Conservation (phyloP, 106 monocot species). For the Dendrobium huoshanense region DNA sequence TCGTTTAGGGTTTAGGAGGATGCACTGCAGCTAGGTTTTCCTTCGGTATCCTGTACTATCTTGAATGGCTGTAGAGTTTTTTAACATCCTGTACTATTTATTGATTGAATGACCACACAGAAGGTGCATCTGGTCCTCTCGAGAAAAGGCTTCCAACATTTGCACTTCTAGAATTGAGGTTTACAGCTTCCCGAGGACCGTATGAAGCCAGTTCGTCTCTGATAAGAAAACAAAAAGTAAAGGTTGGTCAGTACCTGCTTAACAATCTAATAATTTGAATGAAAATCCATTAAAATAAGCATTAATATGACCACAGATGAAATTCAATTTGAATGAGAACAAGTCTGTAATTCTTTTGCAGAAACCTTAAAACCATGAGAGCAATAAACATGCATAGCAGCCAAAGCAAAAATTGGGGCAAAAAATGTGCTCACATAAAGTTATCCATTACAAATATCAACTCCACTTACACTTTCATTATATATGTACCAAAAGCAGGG, state of each 20-base stretch:
- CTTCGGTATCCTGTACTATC: conserved; percentile 4
- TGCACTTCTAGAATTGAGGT: conserved; percentile 4
- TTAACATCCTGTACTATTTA: conserved; percentile 18
- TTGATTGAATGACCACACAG: conserved; percentile 47
- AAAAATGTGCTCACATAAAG: no score
- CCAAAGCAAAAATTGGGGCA: no score
- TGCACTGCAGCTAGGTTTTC: conserved; percentile 13
- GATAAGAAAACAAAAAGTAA: not conserved
- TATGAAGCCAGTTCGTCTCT: conserved; percentile 21
- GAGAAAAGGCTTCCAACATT: conserved; percentile 28
- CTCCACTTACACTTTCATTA: no score
- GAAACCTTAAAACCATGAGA: no score
- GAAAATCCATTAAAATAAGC: not conserved
- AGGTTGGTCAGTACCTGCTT: not conserved
- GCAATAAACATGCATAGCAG: no score
- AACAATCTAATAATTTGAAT: not conserved
- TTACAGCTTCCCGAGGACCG: conserved; percentile 18
- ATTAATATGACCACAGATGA: not conserved
- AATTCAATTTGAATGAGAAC: not conserved
- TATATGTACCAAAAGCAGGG: no score
- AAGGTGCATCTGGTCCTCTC: conserved; percentile 28
- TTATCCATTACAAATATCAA: no score
- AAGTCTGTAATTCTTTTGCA: not conserved
- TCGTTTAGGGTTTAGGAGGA: conserved; percentile 18
- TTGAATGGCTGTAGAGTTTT: not conserved